phyloP scores from a whole-genome alignment of 2,329 filamentous ascomycete species.

The Gnomoniopsis smithogilvyi region DNA sequence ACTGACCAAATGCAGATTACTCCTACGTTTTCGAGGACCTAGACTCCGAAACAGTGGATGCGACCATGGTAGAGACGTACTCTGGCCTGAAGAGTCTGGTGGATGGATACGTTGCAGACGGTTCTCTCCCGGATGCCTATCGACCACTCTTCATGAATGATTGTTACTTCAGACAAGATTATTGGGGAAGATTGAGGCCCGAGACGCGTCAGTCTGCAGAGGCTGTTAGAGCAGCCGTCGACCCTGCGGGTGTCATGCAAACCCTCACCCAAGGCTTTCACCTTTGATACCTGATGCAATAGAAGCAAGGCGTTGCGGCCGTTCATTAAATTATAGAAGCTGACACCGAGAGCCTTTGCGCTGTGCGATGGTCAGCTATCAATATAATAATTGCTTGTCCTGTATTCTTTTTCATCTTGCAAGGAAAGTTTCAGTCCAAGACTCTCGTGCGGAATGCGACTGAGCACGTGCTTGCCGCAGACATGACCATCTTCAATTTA shows the following conservation, averaged over 20 bases:
- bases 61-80: slow-evolving; percentile 34
- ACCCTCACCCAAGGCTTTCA: neutral
- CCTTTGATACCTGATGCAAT: too few relatives aligned
- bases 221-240: slow-evolving; percentile 31
- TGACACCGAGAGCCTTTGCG: too few relatives aligned
- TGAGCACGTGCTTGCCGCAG: too few relatives aligned
- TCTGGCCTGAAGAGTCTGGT: slow-evolving; percentile 29
- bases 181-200: slow-evolving; percentile 36
- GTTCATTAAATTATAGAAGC: too few relatives aligned
- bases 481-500: too few relatives aligned
- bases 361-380: too few relatives aligned
- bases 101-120: slow-evolving; percentile 28
- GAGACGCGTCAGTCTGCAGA: slow-evolving; percentile 32
- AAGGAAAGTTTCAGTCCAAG: too few relatives aligned
- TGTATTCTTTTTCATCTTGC: too few relatives aligned
- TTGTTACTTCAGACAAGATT: slow-evolving; percentile 38
- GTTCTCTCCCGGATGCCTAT: slow-evolving; percentile 32
- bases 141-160: slow-evolving; percentile 43
- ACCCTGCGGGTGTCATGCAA: slow-evolving; percentile 35
- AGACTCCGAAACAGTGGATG: slow-evolving; percentile 30
- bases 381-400: too few relatives aligned
- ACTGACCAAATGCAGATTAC: slow-evolving; percentile 29
- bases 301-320: too few relatives aligned
- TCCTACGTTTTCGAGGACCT: slow-evolving; percentile 28
- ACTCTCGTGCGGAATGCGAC: too few relatives aligned